These are phyloP conservation scores for Carallia pectinifolia DNA, from an alignment of 345 rosid species.

Conservation along the genomic window DNA sequence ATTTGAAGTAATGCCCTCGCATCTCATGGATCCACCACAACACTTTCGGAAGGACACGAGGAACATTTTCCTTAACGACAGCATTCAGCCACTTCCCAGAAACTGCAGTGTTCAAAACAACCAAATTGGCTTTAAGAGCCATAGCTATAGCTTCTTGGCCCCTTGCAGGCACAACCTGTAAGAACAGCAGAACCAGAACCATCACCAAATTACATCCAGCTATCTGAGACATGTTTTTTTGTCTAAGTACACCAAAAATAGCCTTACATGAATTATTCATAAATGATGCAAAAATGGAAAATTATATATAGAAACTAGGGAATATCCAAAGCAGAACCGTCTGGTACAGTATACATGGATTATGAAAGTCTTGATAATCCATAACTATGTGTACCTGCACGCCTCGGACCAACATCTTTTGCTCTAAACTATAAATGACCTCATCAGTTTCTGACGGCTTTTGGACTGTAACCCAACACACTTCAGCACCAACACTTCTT, in stretches of 20 bases:
- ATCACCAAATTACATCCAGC: too few relatives aligned
- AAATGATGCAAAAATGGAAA: not conserved
- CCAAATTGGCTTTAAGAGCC: slow-evolving; percentile 74
- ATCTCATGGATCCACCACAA: slow-evolving; percentile 99
- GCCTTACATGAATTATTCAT: too few relatives aligned
- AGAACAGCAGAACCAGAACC: slow-evolving; percentile 8
- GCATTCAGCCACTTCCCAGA: slow-evolving; percentile 93
- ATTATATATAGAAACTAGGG: not conserved
- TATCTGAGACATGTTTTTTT: too few relatives aligned
- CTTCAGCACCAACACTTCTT: slow-evolving; percentile 68
- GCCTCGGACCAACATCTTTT: slow-evolving; percentile 81
- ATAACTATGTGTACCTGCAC: slow-evolving; percentile 50
- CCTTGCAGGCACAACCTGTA: slow-evolving; percentile 63
- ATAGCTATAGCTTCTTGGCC: slow-evolving; percentile 60
- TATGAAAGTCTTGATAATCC: not conserved
- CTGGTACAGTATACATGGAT: not conserved
- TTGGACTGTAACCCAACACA: slow-evolving; percentile 82
- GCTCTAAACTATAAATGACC: slow-evolving; percentile 66
- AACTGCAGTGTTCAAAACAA: slow-evolving; percentile 87
- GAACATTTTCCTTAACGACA: slow-evolving; percentile 68
- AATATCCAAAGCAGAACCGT: not conserved
- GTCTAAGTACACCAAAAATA: too few relatives aligned
- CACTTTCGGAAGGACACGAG: slow-evolving; percentile 69
- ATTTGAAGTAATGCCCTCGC: slow-evolving; percentile 91
- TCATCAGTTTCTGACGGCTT: slow-evolving; percentile 58